A percentile compares a stretch with the other conserved stretches of the same genome.
phyloP scores from a whole-genome alignment of 2,329 filamentous ascomycete species.

The Epichloe coenophiala region DNA sequence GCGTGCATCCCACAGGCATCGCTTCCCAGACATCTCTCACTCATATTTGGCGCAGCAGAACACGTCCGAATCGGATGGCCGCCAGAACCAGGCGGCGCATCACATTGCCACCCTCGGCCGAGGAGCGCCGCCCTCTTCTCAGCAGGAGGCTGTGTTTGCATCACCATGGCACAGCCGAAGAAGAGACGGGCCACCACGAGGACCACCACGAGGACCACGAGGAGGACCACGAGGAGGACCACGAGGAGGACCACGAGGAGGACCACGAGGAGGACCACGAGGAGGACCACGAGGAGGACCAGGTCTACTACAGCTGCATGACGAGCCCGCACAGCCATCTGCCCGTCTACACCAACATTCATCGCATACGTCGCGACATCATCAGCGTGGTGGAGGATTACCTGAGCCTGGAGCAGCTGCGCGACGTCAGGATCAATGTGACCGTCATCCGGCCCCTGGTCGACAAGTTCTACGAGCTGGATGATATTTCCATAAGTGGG shows the following conservation, averaged over 20 bases:
- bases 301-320: slow-evolving; percentile 39
- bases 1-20: too few species aligned
- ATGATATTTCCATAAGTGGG: slow-evolving; percentile 65
- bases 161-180: slow-evolving; percentile 12
- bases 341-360: slow-evolving; percentile 66
- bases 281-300: slow-evolving; percentile 7
- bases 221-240: too few species aligned
- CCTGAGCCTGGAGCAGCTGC: slow-evolving; percentile 59
- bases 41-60: too few species aligned
- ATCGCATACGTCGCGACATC: slow-evolving; percentile 53
- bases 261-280: too few species aligned
- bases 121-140: slow-evolving; percentile 24
- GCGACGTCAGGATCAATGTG: slow-evolving; percentile 70
- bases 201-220: too few species aligned
- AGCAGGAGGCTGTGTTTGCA: slow-evolving; percentile 18
- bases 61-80: slow-evolving; percentile 6
- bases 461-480: slow-evolving; percentile 66
- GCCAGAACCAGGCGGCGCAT: slow-evolving; percentile 16
- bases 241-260: slow-evolving; percentile 9
- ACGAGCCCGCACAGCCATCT: slow-evolving; percentile 47
- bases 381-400: slow-evolving; percentile 49
- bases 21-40: background rate
- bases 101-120: slow-evolving; percentile 13
- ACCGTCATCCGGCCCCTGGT: slow-evolving; percentile 68
- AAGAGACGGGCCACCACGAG: slow-evolving; percentile 10